Evolutionary conservation across 2,329 filamentous ascomycete genomes (phyloP).

Genomic region (Botrytis pseudocinerea): DNA sequence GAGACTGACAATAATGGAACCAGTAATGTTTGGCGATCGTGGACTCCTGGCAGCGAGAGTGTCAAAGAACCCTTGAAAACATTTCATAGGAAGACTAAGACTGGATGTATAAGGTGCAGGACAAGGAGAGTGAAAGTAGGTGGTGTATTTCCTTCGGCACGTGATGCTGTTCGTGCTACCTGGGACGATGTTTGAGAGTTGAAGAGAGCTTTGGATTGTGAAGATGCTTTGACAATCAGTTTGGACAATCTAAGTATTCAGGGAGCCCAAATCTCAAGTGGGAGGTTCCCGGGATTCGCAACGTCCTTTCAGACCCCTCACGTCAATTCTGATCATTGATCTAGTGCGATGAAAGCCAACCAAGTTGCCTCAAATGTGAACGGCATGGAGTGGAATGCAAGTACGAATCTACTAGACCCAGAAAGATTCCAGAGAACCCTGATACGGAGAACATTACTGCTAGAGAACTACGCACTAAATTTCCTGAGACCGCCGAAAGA

Average conservation of each 20-base stretch:
- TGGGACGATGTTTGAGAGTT: background rate
- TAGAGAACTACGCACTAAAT: background rate
- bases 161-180: background rate
- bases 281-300: too few relatives aligned
- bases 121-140: background rate
- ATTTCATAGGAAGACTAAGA: background rate
- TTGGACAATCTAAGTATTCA: background rate
- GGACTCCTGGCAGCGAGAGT: background rate
- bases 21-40: background rate
- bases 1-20: background rate
- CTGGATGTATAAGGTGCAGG: background rate
- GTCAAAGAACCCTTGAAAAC: background rate
- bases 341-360: constrained; percentile 35
- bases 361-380: constrained; percentile 29
- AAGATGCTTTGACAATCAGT: too few relatives aligned
- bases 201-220: background rate
- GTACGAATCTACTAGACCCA: constrained; percentile 18
- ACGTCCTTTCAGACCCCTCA: background rate
- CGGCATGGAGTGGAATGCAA: constrained; percentile 30
- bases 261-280: background rate
- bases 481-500: constrained; percentile 28
- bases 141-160: background rate
- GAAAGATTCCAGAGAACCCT: background rate
- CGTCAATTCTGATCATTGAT: background rate
- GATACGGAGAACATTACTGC: background rate